Base-by-base conservation (phyloP, 768 basidiomycete species). In the Agrocybe praecox region DNA sequence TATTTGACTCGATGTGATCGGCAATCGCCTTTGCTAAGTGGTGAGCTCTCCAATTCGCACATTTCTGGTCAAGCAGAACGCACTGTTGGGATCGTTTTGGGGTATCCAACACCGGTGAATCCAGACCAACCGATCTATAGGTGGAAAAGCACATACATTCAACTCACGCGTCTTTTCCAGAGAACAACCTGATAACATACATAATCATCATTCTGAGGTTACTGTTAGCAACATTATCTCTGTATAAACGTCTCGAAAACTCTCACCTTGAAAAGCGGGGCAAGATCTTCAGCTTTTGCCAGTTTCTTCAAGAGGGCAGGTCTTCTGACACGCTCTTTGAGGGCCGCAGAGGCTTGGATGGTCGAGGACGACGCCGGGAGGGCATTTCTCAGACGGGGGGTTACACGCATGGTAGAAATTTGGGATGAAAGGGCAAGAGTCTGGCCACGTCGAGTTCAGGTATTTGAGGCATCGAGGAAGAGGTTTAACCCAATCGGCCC, bases 61-160 rank as follows among this genome's bases (percentile, higher is more conserved):
- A 22, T 5, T 10, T 26, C 44, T 36, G n/a, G 12, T 26, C 10
- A 53, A 33, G 7, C 40, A 34, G 43, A 43, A 53, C 48, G 29
- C 46, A 78, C 77, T 0, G 76, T 74, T 17, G 79, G 80, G 22
- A 77, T 72, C 3, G 65, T 66, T 58, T 81, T 80, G 22, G 80
- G 80, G 59, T 81, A 81, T 14, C 80, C 80, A 10, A 81, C 80
- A 21, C 80, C 80, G 19, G 79, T 81, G 60, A 80, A 81, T 4
- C 79, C 80, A 36, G 77, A 79, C 76, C 77, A 81, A 32, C 79
- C 80, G 58, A 81, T 80, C 79, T 80, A 65, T 32, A 8, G 22
- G 17, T 11, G 6, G 46, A 40, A 32, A 11, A 50, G 4, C 18
- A 32, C 23, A 24, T 8, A 24, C 24, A 29, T 36, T 15, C 34